phyloP scores from a whole-genome alignment of 192 early-diverging fungal genomes.

The Podila epicladia region DNA sequence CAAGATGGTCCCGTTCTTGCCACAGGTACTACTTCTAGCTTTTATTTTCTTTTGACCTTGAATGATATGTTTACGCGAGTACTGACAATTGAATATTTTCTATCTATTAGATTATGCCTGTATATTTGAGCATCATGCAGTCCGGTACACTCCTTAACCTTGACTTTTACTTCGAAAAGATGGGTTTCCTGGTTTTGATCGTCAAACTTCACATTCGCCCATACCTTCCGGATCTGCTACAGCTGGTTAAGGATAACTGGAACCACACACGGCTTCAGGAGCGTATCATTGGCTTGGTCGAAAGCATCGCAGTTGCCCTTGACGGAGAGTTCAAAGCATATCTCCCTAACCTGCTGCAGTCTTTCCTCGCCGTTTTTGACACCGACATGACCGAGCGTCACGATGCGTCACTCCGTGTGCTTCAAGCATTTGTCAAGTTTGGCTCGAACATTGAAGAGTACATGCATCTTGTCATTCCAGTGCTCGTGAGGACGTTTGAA shows the following conservation, averaged over 20 bases:
- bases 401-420: conserved; percentile 68
- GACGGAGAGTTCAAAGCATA: conserved; percentile 91
- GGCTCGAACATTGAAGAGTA: conserved; percentile 93
- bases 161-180: conserved; percentile 91
- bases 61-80: background rate
- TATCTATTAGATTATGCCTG: conserved; percentile 81
- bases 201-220: conserved; percentile 92
- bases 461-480: conserved; percentile 89
- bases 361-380: conserved; percentile 89
- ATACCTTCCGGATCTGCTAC: conserved; percentile 83
- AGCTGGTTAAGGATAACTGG: conserved; percentile 82
- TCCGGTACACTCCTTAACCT: conserved; percentile 80
- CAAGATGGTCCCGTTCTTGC: conserved; percentile 90
- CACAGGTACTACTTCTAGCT: conserved; percentile 63
- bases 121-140: conserved; percentile 87
- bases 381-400: conserved; percentile 75
- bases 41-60: background rate
- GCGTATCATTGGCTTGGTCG: conserved; percentile 87
- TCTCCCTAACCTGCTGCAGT: conserved; percentile 81
- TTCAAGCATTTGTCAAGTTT: conserved; percentile 85
- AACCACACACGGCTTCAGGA: conserved; percentile 78
- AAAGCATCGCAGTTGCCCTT: conserved; percentile 84
- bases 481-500: conserved; percentile 84
- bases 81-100: background rate
- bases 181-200: conserved; percentile 83